Percentiles rank a stretch among this genome's conserved stretches.
Evolutionary conservation across 2,329 filamentous ascomycete genomes (phyloP).

Genomic region (Gnomoniopsis sp.): DNA sequence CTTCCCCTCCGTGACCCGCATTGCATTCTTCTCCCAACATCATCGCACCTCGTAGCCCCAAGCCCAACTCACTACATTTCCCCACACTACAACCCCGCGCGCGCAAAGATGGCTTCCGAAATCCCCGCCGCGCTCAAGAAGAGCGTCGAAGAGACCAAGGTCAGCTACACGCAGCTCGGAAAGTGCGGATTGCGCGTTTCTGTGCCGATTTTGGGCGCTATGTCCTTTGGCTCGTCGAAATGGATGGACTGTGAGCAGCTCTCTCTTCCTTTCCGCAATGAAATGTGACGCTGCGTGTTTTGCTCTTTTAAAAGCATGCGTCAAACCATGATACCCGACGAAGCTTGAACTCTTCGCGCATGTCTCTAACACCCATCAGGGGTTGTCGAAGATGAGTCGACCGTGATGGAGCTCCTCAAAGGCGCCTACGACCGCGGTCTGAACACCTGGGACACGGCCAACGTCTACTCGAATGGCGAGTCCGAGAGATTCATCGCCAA

Average conservation of each 20-base stretch:
- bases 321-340: too few species aligned
- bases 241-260: slow-evolving; percentile 40
- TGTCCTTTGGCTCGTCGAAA: slow-evolving; percentile 54
- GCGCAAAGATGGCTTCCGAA: background rate
- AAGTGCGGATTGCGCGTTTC: slow-evolving; percentile 54
- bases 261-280: too few species aligned
- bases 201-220: slow-evolving; percentile 53
- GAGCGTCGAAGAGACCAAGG: slow-evolving; percentile 26
- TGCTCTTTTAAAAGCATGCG: too few species aligned
- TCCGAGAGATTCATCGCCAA: slow-evolving; percentile 66
- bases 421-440: slow-evolving; percentile 28
- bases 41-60: too few species aligned
- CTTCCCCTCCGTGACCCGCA: too few species aligned
- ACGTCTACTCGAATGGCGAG: slow-evolving; percentile 60
- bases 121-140: background rate
- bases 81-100: background rate
- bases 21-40: too few species aligned
- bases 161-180: slow-evolving; percentile 39
- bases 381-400: slow-evolving; percentile 54
- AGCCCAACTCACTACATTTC: background rate
- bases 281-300: too few species aligned
- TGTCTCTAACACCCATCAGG: too few species aligned
- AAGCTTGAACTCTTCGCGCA: too few species aligned
- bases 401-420: slow-evolving; percentile 41
- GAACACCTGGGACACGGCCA: slow-evolving; percentile 44